Conservation (phyloP, 257 asterid genomes). For the Oldenlandia corymbosa region DNA sequence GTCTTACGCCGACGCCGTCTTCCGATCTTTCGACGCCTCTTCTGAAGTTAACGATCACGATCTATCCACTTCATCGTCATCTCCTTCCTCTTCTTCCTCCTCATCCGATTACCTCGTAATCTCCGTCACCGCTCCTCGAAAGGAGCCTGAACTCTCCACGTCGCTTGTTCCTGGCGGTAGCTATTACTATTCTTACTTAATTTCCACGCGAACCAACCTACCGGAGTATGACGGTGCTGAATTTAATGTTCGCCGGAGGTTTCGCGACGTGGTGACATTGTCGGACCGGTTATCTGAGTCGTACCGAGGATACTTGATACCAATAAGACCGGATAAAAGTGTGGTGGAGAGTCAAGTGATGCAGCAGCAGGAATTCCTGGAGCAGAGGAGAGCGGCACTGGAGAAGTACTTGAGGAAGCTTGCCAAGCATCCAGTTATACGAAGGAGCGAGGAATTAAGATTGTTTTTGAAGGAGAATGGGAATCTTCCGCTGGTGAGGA, state of each 20-base stretch:
- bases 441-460: conserved; percentile 72
- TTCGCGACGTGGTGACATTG: conserved; percentile 71
- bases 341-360: conserved; percentile 94
- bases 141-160: conserved; percentile 61
- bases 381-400: conserved; percentile 76
- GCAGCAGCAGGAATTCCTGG: conserved; percentile 82
- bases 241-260: conserved; percentile 84
- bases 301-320: conserved; percentile 73
- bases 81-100: conserved; percentile 27
- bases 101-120: conserved; percentile 42
- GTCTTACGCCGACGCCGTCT: conserved; percentile 95
- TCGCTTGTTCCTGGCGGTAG: conserved; percentile 71
- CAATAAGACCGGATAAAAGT: conserved; percentile 88
- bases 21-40: conserved; percentile 68
- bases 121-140: conserved; percentile 77
- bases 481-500: conserved; percentile 45
- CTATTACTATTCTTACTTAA: conserved; percentile 56
- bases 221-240: conserved; percentile 59
- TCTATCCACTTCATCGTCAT: conserved; percentile 29
- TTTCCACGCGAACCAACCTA: conserved; percentile 72
- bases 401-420: conserved; percentile 81
- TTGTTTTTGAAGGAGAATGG: conserved; percentile 50
- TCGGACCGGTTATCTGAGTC: conserved; percentile 70
- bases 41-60: conserved; percentile 43
- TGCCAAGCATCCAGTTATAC: conserved; percentile 58